A percentile compares a stretch with the other conserved stretches of the same genome.
Conservation (phyloP, 208 protist species). For the Trypanosoma rangeli region DNA sequence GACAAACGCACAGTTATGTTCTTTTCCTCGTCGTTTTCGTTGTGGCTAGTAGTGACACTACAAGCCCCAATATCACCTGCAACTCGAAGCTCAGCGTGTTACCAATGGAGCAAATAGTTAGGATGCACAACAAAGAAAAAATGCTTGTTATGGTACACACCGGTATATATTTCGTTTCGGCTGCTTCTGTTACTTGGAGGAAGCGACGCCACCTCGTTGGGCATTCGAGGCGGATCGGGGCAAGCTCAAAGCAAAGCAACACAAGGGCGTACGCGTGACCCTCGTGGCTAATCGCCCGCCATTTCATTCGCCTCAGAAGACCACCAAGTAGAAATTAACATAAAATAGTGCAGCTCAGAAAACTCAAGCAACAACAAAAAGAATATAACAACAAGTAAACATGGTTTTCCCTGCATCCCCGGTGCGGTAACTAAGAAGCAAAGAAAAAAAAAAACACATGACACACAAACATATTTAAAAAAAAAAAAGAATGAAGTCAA, state of each 20-base stretch:
- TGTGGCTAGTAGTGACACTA: not conserved
- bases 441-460: constrained; percentile 15
- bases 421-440: not conserved
- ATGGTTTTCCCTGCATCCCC: not conserved
- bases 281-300: no score
- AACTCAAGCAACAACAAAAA: not conserved
- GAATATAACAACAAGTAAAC: not conserved
- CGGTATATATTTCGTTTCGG: no score
- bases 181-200: no score
- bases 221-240: no score
- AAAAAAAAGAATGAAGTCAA: constrained; percentile 9
- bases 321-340: no score
- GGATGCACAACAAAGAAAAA: not conserved
- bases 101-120: not conserved
- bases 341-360: not conserved
- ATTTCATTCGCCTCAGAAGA: no score
- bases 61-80: not conserved
- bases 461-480: constrained; percentile 26
- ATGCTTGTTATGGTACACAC: no score
- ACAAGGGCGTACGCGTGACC: not conserved
- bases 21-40: not conserved
- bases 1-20: not conserved
- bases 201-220: no score
- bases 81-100: not conserved
- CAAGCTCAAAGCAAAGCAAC: not conserved